Percentiles rank a stretch among this genome's conserved stretches.
Conservation (phyloP, 2,329 filamentous ascomycete genomes). For the Curvularia sp. region DNA sequence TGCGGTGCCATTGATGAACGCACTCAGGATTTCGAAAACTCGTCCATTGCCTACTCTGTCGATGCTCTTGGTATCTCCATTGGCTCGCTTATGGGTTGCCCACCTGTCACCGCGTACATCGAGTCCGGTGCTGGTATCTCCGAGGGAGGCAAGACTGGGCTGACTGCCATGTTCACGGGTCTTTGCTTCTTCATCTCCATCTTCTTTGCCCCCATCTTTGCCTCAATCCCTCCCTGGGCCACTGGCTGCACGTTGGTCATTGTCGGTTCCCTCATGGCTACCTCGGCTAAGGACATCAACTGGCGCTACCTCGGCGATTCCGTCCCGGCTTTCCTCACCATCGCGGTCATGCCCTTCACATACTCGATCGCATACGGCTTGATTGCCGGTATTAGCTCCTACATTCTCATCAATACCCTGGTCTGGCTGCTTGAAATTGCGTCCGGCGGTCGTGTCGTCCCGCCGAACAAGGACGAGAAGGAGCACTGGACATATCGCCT, state of each 20-base stretch:
- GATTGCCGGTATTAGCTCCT: slow-evolving; percentile 79
- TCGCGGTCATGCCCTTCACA: slow-evolving; percentile 87
- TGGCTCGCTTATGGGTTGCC: slow-evolving; percentile 76
- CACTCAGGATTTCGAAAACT: slow-evolving; percentile 88
- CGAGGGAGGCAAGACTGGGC: slow-evolving; percentile 82
- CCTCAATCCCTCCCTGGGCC: slow-evolving; percentile 87
- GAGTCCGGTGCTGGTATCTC: slow-evolving; percentile 91
- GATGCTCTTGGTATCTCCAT: slow-evolving; percentile 84
- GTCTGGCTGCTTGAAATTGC: slow-evolving; percentile 73
- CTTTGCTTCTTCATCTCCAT: slow-evolving; percentile 80
- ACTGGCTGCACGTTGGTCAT: slow-evolving; percentile 88
- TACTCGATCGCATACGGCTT: slow-evolving; percentile 89
- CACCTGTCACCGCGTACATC: slow-evolving; percentile 85
- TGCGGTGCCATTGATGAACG: slow-evolving; percentile 79
- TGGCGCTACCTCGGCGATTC: slow-evolving; percentile 83
- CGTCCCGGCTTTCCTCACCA: slow-evolving; percentile 82
- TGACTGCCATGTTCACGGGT: slow-evolving; percentile 81
- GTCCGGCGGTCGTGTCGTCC: slow-evolving; percentile 73
- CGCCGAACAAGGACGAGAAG: slow-evolving; percentile 76
- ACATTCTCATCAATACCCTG: slow-evolving; percentile 75
- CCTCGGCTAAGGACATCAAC: slow-evolving; percentile 82
- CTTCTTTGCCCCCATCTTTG: slow-evolving; percentile 91
- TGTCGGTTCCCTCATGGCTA: slow-evolving; percentile 87
- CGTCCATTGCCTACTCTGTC: slow-evolving; percentile 81
- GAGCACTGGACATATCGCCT: slow-evolving; percentile 83